phyloP scores from a whole-genome alignment of 306 rosid genomes.

The Echinosophora koreensis region DNA sequence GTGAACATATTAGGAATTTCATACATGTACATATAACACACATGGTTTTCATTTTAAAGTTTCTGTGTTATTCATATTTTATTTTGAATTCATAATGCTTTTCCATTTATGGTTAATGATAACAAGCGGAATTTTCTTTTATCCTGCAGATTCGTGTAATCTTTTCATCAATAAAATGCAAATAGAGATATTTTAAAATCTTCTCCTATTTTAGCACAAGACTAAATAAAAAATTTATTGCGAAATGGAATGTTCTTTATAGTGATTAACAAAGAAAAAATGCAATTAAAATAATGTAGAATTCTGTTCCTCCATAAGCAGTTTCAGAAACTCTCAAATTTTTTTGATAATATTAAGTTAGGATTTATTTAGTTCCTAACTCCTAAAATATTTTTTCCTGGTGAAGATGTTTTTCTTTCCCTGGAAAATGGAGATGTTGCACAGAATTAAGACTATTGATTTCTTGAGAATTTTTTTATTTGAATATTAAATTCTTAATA shows the following conservation, averaged over 20 bases:
- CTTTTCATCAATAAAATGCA: slow-evolving; percentile 23
- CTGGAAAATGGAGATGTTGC: slow-evolving; percentile 2
- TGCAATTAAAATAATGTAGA: background rate
- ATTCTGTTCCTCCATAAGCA: background rate
- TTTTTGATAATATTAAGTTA: background rate
- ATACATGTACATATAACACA: background rate
- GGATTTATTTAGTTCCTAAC: background rate
- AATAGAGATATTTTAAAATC: background rate
- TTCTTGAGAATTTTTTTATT: background rate
- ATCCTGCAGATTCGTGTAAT: slow-evolving; percentile 1
- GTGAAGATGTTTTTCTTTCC: background rate
- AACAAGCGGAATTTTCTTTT: background rate
- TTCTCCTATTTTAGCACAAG: background rate
- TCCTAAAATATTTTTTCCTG: too few species aligned
- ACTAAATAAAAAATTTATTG: background rate
- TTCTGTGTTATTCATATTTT: background rate
- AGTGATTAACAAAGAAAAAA: background rate
- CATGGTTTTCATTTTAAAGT: background rate
- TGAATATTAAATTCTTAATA: too few species aligned
- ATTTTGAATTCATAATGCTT: background rate
- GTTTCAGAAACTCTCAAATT: background rate
- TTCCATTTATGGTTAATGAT: background rate
- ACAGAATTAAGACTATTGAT: background rate
- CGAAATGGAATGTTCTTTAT: background rate
- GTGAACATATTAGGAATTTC: background rate